Conservation (phyloP, 75 land plant species). For the Pinus albicaulis region DNA sequence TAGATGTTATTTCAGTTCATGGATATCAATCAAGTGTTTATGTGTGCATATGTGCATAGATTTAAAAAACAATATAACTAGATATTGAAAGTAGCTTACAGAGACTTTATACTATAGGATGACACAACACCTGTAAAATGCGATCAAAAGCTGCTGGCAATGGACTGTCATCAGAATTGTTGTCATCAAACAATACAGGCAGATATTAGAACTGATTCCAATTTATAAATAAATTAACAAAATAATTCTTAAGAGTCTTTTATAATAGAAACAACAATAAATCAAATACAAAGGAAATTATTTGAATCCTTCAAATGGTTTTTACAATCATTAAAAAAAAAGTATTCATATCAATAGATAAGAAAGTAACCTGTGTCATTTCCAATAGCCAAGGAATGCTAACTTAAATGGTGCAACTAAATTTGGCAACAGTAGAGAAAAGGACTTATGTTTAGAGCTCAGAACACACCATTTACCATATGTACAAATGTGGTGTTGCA, state of each 20-base stretch:
- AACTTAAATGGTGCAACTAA: no score
- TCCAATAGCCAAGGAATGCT: constrained; percentile 1
- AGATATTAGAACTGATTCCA: constrained; percentile 8
- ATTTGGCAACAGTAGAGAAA: no score
- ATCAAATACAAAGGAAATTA: background rate
- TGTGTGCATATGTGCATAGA: background rate
- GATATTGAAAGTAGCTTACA: background rate
- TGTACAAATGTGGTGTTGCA: no score
- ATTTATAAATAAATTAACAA: background rate
- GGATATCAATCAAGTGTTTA: background rate
- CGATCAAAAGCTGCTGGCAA: constrained; percentile 83
- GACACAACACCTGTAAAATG: constrained; percentile 66
- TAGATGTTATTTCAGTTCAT: background rate
- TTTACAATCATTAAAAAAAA: background rate
- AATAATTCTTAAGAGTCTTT: background rate
- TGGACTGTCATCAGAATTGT: constrained; percentile 57
- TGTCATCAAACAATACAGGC: background rate
- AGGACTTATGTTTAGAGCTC: no score
- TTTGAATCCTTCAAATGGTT: background rate
- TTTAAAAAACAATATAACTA: background rate
- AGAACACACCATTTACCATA: no score
- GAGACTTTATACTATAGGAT: background rate
- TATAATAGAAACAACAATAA: background rate
- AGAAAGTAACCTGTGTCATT: background rate
- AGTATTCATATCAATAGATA: background rate